Evolutionary conservation across 305 asterid genomes (phyloP).

Genomic region (Nicotiana rustica): DNA sequence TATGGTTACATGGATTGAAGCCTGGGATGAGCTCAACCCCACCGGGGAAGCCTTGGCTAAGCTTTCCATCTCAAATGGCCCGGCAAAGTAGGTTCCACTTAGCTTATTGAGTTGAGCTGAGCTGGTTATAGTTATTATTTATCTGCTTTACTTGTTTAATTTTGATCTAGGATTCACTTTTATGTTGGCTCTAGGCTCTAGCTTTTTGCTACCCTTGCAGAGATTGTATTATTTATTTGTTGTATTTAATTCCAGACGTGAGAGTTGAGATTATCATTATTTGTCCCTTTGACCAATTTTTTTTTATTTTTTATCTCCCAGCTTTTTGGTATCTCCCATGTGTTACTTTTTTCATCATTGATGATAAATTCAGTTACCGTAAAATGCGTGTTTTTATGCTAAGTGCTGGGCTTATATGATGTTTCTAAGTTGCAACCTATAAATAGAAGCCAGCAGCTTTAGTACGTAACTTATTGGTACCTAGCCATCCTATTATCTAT

Average conservation of each 20-base stretch:
- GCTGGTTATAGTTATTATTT: slow-evolving; percentile 1
- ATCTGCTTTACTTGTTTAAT: slow-evolving; percentile 15
- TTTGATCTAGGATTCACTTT: background rate
- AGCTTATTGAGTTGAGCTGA: background rate
- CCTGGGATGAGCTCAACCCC: slow-evolving; percentile 39
- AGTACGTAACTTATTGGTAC: background rate
- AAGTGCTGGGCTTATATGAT: background rate
- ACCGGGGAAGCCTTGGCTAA: slow-evolving; percentile 6
- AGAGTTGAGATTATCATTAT: background rate
- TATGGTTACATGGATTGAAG: slow-evolving; percentile 38
- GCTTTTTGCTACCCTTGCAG: background rate
- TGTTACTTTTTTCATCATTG: background rate
- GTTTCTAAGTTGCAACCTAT: background rate
- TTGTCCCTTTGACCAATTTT: background rate
- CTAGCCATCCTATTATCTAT: background rate
- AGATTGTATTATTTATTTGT: background rate
- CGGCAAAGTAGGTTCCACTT: background rate
- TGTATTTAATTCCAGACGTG: background rate
- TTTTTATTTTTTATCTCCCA: background rate
- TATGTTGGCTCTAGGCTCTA: background rate
- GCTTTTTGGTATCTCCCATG: background rate
- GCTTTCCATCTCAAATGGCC: slow-evolving; percentile 22
- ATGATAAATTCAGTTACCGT: background rate
- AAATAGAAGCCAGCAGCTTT: background rate
- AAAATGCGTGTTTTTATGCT: background rate